Conservation (phyloP, 140 eudicot species). For the Senecio squalidus region DNA sequence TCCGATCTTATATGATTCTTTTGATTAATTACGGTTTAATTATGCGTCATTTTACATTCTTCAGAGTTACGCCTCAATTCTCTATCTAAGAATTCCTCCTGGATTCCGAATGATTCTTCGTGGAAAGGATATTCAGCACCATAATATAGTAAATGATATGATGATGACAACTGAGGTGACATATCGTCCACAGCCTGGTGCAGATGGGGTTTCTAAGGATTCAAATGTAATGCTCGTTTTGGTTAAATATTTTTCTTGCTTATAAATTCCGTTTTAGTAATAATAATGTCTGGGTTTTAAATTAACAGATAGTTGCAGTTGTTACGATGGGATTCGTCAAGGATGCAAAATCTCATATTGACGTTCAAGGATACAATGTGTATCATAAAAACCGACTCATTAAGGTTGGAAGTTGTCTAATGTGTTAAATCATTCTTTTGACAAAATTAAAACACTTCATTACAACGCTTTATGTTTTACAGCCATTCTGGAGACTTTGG, state of each 20-base stretch:
- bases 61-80: conserved; percentile 79
- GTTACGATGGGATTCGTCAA: conserved; percentile 94
- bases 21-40: neutral
- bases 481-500: conserved; percentile 99
- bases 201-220: conserved; percentile 56
- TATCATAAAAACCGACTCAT: conserved; percentile 95
- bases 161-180: conserved; percentile 75
- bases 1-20: neutral
- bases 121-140: conserved; percentile 85
- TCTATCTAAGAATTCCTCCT: conserved; percentile 68
- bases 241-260: conserved; percentile 7
- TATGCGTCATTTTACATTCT: neutral
- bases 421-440: neutral
- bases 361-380: conserved; percentile 97
- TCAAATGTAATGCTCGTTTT: conserved; percentile 51
- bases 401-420: conserved; percentile 45
- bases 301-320: conserved; percentile 75
- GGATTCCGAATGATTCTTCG: conserved; percentile 75
- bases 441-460: neutral
- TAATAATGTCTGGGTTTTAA: neutral
- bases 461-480: conserved; percentile 17
- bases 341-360: conserved; percentile 92
- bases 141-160: conserved; percentile 82
- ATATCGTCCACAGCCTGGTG: conserved; percentile 71
- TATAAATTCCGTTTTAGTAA: conserved; percentile 4